These are phyloP conservation scores for Wickerhamomyces hampshirensis DNA, from an alignment of 805 yeast species.

Conservation along the genomic window DNA sequence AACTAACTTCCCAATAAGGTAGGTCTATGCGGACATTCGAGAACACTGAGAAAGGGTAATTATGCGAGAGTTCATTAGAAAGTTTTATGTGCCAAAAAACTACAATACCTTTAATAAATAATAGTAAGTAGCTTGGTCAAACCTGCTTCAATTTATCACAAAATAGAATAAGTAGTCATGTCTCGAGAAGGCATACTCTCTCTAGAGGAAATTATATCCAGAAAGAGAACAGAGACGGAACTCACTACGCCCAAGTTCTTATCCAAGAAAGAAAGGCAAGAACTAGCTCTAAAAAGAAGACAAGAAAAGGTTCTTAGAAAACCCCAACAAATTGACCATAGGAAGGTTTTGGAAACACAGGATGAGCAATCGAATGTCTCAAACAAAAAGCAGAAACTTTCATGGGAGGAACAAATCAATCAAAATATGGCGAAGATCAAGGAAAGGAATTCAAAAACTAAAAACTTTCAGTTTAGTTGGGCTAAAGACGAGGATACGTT, in stretches of 20 bases:
- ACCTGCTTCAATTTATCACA: not conserved
- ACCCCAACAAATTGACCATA: too few species aligned
- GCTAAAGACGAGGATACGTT: constrained; percentile 62
- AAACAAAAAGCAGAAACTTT: constrained; percentile 1
- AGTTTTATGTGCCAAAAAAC: too few species aligned
- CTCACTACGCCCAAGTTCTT: constrained; percentile 37
- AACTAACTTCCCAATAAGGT: too few species aligned
- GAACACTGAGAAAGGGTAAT: too few species aligned
- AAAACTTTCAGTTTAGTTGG: constrained; percentile 68
- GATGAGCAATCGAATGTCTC: not conserved
- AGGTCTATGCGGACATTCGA: too few species aligned
- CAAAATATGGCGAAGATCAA: constrained; percentile 2
- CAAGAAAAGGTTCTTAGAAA: constrained; percentile 11
- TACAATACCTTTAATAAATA: too few species aligned
- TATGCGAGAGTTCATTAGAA: too few species aligned
- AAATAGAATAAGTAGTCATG: constrained; percentile 5
- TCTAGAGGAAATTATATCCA: constrained; percentile 31
- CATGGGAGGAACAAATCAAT: constrained; percentile 3
- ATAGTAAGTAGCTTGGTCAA: not conserved
- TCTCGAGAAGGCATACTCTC: constrained; percentile 29
- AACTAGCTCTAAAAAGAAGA: constrained; percentile 25
- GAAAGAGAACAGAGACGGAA: constrained; percentile 15
- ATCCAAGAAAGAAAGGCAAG: constrained; percentile 40
- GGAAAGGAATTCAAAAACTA: constrained; percentile 3
- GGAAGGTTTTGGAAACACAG: not conserved